Conservation (phyloP, 2,329 filamentous ascomycete species). For the Fusarium sp. region DNA sequence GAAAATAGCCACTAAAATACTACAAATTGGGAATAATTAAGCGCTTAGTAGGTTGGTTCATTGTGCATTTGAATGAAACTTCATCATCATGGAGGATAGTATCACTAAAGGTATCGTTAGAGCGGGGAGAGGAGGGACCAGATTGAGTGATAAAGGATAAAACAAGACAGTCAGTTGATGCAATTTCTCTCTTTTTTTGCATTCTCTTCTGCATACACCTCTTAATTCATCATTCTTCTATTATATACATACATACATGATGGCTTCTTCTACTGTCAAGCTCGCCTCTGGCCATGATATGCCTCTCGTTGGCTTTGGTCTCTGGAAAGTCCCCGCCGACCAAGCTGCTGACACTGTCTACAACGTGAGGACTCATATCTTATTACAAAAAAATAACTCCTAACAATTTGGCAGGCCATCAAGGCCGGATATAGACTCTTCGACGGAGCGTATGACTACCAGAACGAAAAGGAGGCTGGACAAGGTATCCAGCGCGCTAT, state of each 20-base stretch:
- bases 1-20: background rate
- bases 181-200: background rate
- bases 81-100: slow-evolving; percentile 1
- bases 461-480: slow-evolving; percentile 74
- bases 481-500: slow-evolving; percentile 69
- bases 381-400: background rate
- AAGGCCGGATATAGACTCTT: slow-evolving; percentile 65
- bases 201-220: background rate
- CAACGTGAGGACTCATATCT: slow-evolving; percentile 49
- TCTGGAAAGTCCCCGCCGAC: slow-evolving; percentile 73
- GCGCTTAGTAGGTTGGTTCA: slow-evolving; percentile 14
- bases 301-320: slow-evolving; percentile 66
- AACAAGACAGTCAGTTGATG: background rate
- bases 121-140: background rate
- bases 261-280: slow-evolving; percentile 38
- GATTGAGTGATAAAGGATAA: slow-evolving; percentile 23
- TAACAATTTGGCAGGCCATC: slow-evolving; percentile 52
- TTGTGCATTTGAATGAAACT: background rate
- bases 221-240: background rate
- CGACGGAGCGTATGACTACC: slow-evolving; percentile 67
- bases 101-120: slow-evolving; percentile 2
- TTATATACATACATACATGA: slow-evolving; percentile 6
- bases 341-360: slow-evolving; percentile 69
- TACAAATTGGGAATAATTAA: slow-evolving; percentile 27
- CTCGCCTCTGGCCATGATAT: slow-evolving; percentile 42